Percentiles rank a stretch among this genome's conserved stretches.
Evolutionary conservation across 768 basidiomycete genomes (phyloP).

Genomic region (Suillus ampliporus): DNA sequence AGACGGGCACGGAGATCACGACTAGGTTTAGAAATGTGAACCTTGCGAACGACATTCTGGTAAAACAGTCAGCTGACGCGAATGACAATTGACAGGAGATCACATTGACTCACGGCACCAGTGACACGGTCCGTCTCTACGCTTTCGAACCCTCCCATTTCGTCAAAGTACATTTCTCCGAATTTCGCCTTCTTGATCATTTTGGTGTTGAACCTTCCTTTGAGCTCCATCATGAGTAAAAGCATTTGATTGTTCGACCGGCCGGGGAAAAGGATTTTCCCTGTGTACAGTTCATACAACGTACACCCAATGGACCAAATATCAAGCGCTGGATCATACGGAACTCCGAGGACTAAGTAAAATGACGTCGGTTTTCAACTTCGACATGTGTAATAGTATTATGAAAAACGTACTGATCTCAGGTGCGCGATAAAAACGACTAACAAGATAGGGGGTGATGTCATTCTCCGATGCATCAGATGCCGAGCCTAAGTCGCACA

Average conservation of each 20-base stretch:
- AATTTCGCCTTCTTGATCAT: conserved; percentile 96
- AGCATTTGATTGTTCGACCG: conserved; percentile 98
- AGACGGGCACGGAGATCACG: conserved; percentile 83
- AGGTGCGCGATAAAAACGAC: conserved; percentile 96
- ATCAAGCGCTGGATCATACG: conserved; percentile 93
- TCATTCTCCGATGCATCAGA: conserved; percentile 95
- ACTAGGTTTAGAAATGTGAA: conserved; percentile 82
- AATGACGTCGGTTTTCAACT: conserved; percentile 22
- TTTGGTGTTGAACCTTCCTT: conserved; percentile 90
- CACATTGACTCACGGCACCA: conserved; percentile 66
- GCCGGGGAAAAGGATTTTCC: conserved; percentile 97
- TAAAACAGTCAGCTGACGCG: conserved; percentile 25
- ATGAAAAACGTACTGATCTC: conserved; percentile 82
- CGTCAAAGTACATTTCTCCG: conserved; percentile 92
- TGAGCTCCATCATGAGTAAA: conserved; percentile 96
- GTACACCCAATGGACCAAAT: conserved; percentile 99
- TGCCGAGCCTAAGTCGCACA: conserved; percentile 97
- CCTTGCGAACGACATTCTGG: conserved; percentile 83
- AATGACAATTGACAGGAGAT: conserved; percentile 10
- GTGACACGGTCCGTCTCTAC: conserved; percentile 86
- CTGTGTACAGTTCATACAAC: conserved; percentile 93
- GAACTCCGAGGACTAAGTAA: conserved; percentile 83
- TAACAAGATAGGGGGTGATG: conserved; percentile 97
- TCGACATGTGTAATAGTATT: conserved; percentile 8
- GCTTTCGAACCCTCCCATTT: conserved; percentile 84